Base-by-base conservation (phyloP, 345 rosid genomes). In the Garcia nutans region DNA sequence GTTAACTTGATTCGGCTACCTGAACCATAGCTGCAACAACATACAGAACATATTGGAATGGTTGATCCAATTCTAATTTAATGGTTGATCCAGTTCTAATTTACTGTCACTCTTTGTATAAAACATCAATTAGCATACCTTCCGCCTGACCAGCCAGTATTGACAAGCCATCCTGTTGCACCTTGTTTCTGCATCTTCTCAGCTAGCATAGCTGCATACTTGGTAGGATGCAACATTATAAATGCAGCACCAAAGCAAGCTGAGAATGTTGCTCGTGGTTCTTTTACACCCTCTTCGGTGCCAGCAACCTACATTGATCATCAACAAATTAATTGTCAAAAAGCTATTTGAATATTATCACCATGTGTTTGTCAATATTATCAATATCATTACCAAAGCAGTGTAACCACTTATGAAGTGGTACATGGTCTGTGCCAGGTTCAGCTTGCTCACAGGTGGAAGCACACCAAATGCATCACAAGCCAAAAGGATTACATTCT, bases 221-320 rank as follows among this genome's bases (percentile, higher is more conserved):
- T 96, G n/a, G 99, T 96, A 0, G 99, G 99, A 74, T 92, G 99
- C 86, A 96, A 24, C 98, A 96, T 96, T 71, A 93, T 92, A 79
- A 96, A 96, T 67, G 99, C 98, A 47, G 98, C 98, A 52, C 99
- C 99, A 26, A 96, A 96, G 82, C 99, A 96, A 58, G 99, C 97
- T 37, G 99, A 93, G 82, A 96, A 96, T 37, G 99, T 96, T 24
- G 98, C 96, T 2, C 84, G 70, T 65, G 97, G 99, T 80, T 96
- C 98, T 84, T 92, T 96, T 22, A 93, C 86, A 9, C 98, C 98
- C 2, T 96, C 99, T 76, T 87, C 98, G 17, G 99, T 96, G 6
- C 99, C 97, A 26, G 98, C 98, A 3, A 95, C 98, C 97, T 94
- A 42, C 44, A 65, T 55, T 60, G n/a, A 84, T 66, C 70, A 79